Evolutionary conservation across 202 grass and related monocot species (phyloP), one percentile per base, ranked within the genome.

Genomic region (Zoysia matrella): DNA sequence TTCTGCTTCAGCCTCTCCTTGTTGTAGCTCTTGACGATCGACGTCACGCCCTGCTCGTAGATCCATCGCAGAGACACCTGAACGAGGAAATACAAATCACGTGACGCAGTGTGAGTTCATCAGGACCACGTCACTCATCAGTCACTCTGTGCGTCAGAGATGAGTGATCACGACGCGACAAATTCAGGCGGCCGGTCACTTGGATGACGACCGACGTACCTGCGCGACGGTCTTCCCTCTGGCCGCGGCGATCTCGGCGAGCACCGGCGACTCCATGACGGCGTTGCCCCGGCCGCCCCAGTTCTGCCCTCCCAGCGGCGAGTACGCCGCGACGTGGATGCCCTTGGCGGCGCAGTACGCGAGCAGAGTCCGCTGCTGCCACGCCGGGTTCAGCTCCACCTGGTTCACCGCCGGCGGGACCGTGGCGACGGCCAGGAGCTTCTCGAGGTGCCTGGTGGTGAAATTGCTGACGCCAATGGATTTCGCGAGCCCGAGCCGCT

Each of bases 381-480:
- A 94, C 5, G 15, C 65, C 39, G 92, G 92, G 78, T 86, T 89
- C 84, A 94, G 51, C 75, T 95, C 93, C 62, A 95, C 86, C 85
- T 95, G 90, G 80, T 95, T 95, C 64, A 95, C 88, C 3, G 93
- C 85, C 2, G 93, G 90, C 0, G 76, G 80, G 60, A 92, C 67
- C 1, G 61, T 76, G 81, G 88, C 75, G 47, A 18, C 47, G 1
- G 62, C 18, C 0, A 95, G 45, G 5, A 95, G 11, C 70, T 71
- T 78, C 14, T 80, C 61, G 2, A 95, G 69, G 65, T 95, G 88
- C 18, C 18, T 84, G 45, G 66, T 89, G 49, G 90, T 86, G 88
- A 96, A 96, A 65, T 96, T 96, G 83, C 90, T 90, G 42, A 96
- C 88, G 40, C 88, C 86, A 67, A 93, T 93, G 1, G 90, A 74